phyloP scores from a whole-genome alignment of 2,329 filamentous ascomycete genomes.

The Endocalyx cinctus region DNA sequence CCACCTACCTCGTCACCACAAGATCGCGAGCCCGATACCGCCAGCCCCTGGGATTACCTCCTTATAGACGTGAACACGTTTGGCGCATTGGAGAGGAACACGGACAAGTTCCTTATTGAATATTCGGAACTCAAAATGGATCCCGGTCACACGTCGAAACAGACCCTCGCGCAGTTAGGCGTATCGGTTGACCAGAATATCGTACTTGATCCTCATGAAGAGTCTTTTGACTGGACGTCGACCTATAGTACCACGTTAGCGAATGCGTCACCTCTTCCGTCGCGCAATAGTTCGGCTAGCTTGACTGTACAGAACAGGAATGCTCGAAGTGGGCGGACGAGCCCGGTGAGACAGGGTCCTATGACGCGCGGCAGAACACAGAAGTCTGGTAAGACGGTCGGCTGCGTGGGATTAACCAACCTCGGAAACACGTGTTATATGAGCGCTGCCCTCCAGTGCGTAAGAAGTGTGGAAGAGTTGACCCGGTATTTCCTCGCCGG shows the following conservation, averaged over 20 bases:
- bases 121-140: conserved; percentile 68
- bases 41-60: conserved; percentile 39
- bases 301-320: conserved; percentile 32
- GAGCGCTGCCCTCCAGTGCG: conserved; percentile 94
- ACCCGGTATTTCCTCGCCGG: conserved; percentile 83
- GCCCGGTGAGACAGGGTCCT: conserved; percentile 54
- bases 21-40: conserved; percentile 15
- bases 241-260: conserved; percentile 33
- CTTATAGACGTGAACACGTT: conserved; percentile 62
- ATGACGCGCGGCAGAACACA: conserved; percentile 69
- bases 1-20: conserved; percentile 22
- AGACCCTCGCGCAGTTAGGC: conserved; percentile 60
- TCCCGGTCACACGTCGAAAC: conserved; percentile 70
- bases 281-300: conserved; percentile 27
- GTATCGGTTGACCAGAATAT: conserved; percentile 70
- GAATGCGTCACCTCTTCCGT: conserved; percentile 28
- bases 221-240: conserved; percentile 54
- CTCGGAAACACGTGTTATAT: conserved; percentile 98
- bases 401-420: conserved; percentile 81
- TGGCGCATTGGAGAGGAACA: conserved; percentile 54
- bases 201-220: conserved; percentile 76
- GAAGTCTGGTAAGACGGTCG: conserved; percentile 65
- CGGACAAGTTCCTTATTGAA: conserved; percentile 60
- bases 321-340: conserved; percentile 62
- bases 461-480: conserved; percentile 88